Evolutionary conservation across 768 basidiomycete species (phyloP).

Genomic region (Suillus paluster): DNA sequence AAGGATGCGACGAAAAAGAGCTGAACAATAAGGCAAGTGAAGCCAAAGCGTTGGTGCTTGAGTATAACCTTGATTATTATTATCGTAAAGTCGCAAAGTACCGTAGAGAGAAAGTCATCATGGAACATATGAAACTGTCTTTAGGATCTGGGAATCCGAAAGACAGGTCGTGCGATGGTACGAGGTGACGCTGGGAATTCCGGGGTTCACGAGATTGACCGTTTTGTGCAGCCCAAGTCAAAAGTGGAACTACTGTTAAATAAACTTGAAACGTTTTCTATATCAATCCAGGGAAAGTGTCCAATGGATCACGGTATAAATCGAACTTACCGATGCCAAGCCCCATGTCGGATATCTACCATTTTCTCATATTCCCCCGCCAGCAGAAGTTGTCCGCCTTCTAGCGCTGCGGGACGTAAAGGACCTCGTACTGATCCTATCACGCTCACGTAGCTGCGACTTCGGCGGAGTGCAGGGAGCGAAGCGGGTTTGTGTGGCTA

Average conservation of each 20-base stretch:
- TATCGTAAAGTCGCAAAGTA: not conserved
- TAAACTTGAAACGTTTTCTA: conserved; percentile 4
- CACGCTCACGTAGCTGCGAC: conserved; percentile 21
- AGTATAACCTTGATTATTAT: conserved; percentile 2
- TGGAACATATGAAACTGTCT: not conserved
- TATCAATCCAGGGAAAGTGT: not conserved
- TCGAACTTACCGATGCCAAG: not conserved
- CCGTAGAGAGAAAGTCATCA: not conserved
- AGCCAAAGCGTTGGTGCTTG: not conserved
- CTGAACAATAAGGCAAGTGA: not conserved
- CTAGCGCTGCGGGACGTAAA: conserved; percentile 29
- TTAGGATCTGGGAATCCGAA: conserved; percentile 6
- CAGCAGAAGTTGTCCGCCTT: conserved; percentile 36
- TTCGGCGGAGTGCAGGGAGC: conserved; percentile 25
- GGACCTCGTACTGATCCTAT: conserved; percentile 28
- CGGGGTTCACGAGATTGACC: not conserved
- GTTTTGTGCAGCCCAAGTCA: not conserved
- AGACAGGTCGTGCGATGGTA: conserved; percentile 3
- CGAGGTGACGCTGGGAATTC: conserved; percentile 4
- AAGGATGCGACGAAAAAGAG: not conserved
- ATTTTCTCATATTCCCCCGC: conserved; percentile 32
- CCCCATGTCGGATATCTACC: not conserved
- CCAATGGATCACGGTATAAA: not conserved
- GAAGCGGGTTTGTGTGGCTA: conserved; percentile 17
- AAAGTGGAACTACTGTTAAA: not conserved